Evolutionary conservation across 352 stramenopile species (phyloP).

Genomic region (Blastocystis sp.): DNA sequence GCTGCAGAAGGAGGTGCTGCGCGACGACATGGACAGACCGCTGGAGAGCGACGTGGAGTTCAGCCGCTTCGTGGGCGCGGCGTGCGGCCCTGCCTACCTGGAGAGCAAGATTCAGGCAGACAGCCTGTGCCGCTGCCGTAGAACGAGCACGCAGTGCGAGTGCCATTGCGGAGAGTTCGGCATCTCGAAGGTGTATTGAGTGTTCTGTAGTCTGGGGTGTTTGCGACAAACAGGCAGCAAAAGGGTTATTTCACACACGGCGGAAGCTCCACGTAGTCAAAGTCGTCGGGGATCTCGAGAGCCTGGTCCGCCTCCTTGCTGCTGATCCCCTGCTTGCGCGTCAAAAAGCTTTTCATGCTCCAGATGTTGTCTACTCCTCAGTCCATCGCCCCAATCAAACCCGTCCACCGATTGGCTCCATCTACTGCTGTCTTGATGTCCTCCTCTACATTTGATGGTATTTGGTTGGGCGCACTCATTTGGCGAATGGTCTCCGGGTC

Average conservation of each 20-base stretch:
- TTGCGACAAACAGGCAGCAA: constrained; percentile 14
- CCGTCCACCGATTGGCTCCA: constrained; percentile 61
- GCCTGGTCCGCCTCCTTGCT: constrained; percentile 56
- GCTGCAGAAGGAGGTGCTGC: constrained; percentile 6
- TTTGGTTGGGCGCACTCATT: neutral
- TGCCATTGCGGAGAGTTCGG: constrained; percentile 26
- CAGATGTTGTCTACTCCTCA: constrained; percentile 54
- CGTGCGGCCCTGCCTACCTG: constrained; percentile 39
- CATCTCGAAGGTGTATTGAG: constrained; percentile 19
- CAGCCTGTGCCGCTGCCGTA: constrained; percentile 33
- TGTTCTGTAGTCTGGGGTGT: constrained; percentile 23
- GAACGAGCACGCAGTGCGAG: constrained; percentile 33
- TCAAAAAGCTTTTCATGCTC: constrained; percentile 62
- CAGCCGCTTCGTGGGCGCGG: neutral
- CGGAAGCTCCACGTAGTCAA: constrained; percentile 49
- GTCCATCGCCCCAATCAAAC: neutral
- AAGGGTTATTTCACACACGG: neutral
- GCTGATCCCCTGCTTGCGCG: constrained; percentile 43
- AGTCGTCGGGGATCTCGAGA: constrained; percentile 53
- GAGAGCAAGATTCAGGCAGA: neutral
- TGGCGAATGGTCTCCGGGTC: constrained; percentile 62
- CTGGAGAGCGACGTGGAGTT: neutral
- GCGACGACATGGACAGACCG: constrained; percentile 23
- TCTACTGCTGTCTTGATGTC: constrained; percentile 43
- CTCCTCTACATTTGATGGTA: constrained; percentile 39